Base-by-base conservation (phyloP, 768 basidiomycete species). In the Coprinopsis cinerea region DNA sequence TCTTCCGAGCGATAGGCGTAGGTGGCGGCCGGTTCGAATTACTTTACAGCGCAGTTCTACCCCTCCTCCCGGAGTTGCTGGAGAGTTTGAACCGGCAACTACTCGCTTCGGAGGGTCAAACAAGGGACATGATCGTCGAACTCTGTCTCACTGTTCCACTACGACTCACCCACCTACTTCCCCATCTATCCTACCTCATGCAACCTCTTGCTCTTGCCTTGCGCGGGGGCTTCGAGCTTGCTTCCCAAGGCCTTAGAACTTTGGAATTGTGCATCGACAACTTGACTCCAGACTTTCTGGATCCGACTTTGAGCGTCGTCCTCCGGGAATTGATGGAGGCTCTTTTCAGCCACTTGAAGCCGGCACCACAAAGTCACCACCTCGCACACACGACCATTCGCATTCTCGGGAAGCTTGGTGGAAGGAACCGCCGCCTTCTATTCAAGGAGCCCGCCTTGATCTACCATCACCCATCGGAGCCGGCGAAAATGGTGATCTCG, bases 221-320 rank as follows among this genome's bases (percentile, higher is more conserved):
- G 45, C 81, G 85, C 44, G 93, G 93, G 30, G 82, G 79, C 32
- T 79, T 85, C 4, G 96, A 99, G 47, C 81, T 96, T 40, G 88
- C 97, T 47, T 85, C 92, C 20, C 96, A 99, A 70, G 96, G 96
- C 39, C 72, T 99, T 22, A 81, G 96, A 4, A 99, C 96, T 0
- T 79, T 99, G 51, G 96, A 99, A 65, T 76, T 99, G n/a, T 98
- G 95, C 68, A 95, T 98, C 60, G 96, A 99, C 71, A 99, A 98
- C 62, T 78, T 99, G 23, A 96, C 92, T 0, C 92, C 92, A 1
- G 96, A 98, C 67, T 98, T 98, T 72, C 77, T 99, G 24, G 95
- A 98, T 59, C 96, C 96, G 2, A 94, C 92, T 1, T 80, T 98
- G 55, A 90, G 83, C 54, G 91, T 89, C 0, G 93, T 98, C 37